Base-by-base conservation (phyloP, 1,284 basidiomycete species). In the Stygiomarasmius scandens region DNA sequence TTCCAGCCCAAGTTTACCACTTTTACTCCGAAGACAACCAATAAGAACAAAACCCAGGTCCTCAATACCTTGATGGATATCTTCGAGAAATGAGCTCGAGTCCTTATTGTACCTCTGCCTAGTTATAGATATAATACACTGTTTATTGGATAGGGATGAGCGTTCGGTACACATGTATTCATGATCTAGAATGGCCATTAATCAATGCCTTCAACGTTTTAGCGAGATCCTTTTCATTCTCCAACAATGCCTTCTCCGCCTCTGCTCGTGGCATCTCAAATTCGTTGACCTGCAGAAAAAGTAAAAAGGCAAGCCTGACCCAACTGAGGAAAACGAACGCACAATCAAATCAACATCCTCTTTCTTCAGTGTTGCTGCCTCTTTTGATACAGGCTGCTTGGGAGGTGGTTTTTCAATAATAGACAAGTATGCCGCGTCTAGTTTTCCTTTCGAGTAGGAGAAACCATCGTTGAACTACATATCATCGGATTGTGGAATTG, bases 311-410 rank as follows among this genome's bases (percentile, higher is more conserved):
- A 8, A 14, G 32, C 8, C 8, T 14, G 32, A 14, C 8, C 32
- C 45, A 49, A 20, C 34, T 16, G 22, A 52, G 25, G 51, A 34
- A 19, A 11, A 27, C 10, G 12, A 19, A 72, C 80, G 63, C 62
- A 88, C 87, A 55, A 89, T 81, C 2, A 87, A 61, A 55, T 89
- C 86, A 1, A 89, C 72, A 62, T 89, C 85, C 59, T 87, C 86
- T 53, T 79, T 76, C 66, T 86, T 87, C 10, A 61, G 43, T 10
- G 72, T 67, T 20, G 69, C 64, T 0, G 76, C 69, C 44, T 79
- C 75, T 16, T 49, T 14, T 36, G 76, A 73, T 47, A 74, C 71
- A 1, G 66, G 49, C 6, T 74, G 59, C 61, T 84, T 85, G 3
- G 74, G 62, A 20, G 79, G 75, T 1, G 79, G 69, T 60, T 81